Evolutionary conservation across 2,329 filamentous ascomycete species (phyloP), one percentile per base, ranked within the genome.

Genomic region (Tolypocladium pustulatum): DNA sequence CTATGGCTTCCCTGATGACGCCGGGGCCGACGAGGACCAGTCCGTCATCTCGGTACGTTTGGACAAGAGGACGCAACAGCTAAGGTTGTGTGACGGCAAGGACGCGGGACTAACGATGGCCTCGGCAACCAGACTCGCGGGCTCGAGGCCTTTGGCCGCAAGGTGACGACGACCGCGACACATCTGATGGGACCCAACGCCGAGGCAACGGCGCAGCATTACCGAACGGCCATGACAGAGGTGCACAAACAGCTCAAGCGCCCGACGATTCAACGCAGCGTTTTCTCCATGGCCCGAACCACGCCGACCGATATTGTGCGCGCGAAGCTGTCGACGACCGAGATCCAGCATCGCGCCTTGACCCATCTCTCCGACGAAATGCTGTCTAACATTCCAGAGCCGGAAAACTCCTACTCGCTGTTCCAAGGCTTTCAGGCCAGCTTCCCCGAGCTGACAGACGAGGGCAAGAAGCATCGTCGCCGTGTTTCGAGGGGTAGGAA

Each of bases 371-470:
- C 94, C 55, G 93, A 99, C 74, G 92, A 97, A 62, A 82, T 99
- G 65, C 83, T 99, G 54, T 79, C 80, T 64, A 92, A 96, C 71
- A 93, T 97, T 56, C 94, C 94, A 65, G 91, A 96, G 61, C 83
- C 88, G 69, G 86, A 87, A 27, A 95, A 90, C 73, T 79, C 86
- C 20, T 99, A 96, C 76, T 97, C 92, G 46, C 80, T 99, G 52
- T 97, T 99, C 72, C 90, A 99, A 73, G 94, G 94, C 64, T 99
- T 99, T 73, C 87, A 96, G 75, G 94, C 93, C 54, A 92, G 86
- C 63, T 80, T 96, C 62, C 92, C 92, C 3, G 83, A 86, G 62
- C 73, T 83, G 63, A 79, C 78, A 6, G 89, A 94, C 20, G 83
- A 87, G 62, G 83, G 82, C 64, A 86, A 87, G 70, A 89, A 87